These are phyloP conservation scores for Asterochloris sp. DNA, from an alignment of 139 green algal genomes.

Conservation along the genomic window DNA sequence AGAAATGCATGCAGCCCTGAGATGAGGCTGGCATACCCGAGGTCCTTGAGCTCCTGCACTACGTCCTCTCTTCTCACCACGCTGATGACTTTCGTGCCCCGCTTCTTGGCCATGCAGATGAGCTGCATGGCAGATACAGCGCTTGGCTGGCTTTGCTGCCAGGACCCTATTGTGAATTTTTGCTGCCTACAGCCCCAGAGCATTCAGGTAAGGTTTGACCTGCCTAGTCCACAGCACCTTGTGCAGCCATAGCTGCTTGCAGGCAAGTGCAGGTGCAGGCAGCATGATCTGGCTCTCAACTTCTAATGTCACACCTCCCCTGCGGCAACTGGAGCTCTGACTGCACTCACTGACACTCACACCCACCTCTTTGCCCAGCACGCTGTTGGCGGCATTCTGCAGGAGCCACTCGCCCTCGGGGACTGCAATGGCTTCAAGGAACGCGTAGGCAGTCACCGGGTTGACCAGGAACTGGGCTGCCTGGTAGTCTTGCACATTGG, in stretches of 20 bases:
- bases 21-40: constrained; percentile 21
- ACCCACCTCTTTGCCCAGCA: constrained; percentile 38
- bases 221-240: too few relatives aligned
- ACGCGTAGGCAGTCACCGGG: constrained; percentile 44
- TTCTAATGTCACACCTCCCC: too few relatives aligned
- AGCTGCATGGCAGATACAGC: neutral
- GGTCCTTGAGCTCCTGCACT: constrained; percentile 32
- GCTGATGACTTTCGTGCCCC: constrained; percentile 45
- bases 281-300: too few relatives aligned
- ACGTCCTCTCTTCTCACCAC: constrained; percentile 36
- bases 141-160: too few relatives aligned
- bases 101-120: constrained; percentile 26
- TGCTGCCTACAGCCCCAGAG: too few relatives aligned
- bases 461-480: constrained; percentile 26
- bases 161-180: too few relatives aligned
- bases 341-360: constrained; percentile 21
- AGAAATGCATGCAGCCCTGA: too few relatives aligned
- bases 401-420: constrained; percentile 41
- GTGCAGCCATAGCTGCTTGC: too few relatives aligned
- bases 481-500: constrained; percentile 9
- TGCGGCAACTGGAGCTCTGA: constrained; percentile 19
- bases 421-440: constrained; percentile 38
- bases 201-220: too few relatives aligned
- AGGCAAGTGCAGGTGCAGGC: too few relatives aligned
- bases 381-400: constrained; percentile 39